Evolutionary conservation across 306 rosid genomes (phyloP), one percentile per base, ranked within the genome.

Genomic region (Vigna trinervia): DNA sequence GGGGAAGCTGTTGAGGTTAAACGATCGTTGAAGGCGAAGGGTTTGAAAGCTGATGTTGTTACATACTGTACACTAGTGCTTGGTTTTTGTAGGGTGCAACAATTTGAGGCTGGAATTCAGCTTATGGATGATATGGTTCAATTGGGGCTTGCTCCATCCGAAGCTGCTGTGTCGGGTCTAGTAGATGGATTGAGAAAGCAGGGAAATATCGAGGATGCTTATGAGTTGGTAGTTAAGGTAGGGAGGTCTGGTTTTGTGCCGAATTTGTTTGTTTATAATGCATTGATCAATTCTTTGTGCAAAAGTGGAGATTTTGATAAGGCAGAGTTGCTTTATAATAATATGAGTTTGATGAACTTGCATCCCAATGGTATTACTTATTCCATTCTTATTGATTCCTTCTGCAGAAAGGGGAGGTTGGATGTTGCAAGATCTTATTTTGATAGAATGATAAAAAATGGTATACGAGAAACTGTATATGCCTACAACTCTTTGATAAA

Each of bases 401-500:
- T 90, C 78, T 87, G 97, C 86, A 85, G 89, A 82, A 84, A 79
- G 67, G 97, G 90, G 51, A 86, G 84, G 64, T 69, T 92, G 77
- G 95, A 85, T 77, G 84, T 76, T 79, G 98, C 97, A 39, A 20
- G 72, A 39, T 70, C 81, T 73, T 90, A 89, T 77, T 90, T 94
- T 76, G 66, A 77, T 71, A 89, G 80, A 82, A 90, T 94, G 93
- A 62, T 54, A 30, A 81, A 80, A 69, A 82, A 80, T 57, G 86
- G 96, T 53, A 77, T 86, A 78, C 75, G 53, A 78, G 85, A 83
- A 71, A 85, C 94, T 17, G 81, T 89, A 53, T 92, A 84, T 82
- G 86, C 96, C 14, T 94, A 90, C 84, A 94, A 90, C 80, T 84
- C 96, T 74, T 77, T 94, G 92, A 90, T 94, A 75, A 89, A 80